Conservation (phyloP, 2,329 filamentous ascomycete genomes). For the Microascus cirrosus region DNA sequence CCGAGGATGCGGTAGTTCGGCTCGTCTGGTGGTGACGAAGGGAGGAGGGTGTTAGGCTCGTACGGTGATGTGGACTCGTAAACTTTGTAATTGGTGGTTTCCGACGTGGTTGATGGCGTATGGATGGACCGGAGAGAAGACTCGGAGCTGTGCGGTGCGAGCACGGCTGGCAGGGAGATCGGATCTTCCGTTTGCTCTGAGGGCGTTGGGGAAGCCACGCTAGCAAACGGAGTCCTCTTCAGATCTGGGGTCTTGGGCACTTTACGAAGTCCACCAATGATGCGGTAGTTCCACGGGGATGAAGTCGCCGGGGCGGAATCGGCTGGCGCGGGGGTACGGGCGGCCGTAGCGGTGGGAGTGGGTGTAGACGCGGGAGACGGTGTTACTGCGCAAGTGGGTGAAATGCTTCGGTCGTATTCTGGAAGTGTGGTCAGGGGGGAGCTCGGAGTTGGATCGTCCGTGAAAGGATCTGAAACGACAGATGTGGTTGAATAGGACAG, state of each 20-base stretch:
- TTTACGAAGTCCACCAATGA: slow-evolving; percentile 44
- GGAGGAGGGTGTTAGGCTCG: slow-evolving; percentile 21
- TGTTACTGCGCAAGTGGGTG: slow-evolving; percentile 21
- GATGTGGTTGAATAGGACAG: slow-evolving; percentile 29
- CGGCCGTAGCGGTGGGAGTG: slow-evolving; percentile 11
- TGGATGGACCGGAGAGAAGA: slow-evolving; percentile 19
- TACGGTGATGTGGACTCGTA: slow-evolving; percentile 33
- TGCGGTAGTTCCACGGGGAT: slow-evolving; percentile 40
- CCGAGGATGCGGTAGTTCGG: slow-evolving; percentile 36
- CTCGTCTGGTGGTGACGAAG: slow-evolving; percentile 22
- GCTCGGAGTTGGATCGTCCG: slow-evolving; percentile 31
- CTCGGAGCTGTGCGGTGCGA: neutral
- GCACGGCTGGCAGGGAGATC: neutral
- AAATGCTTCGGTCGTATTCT: slow-evolving; percentile 24
- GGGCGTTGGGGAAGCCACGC: neutral
- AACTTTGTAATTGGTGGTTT: slow-evolving; percentile 43
- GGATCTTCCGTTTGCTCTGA: neutral
- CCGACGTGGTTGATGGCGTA: slow-evolving; percentile 31
- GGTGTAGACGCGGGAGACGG: slow-evolving; percentile 17
- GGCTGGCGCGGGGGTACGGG: slow-evolving; percentile 7
- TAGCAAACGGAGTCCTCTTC: slow-evolving; percentile 4
- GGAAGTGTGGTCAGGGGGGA: slow-evolving; percentile 36
- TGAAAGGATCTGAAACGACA: slow-evolving; percentile 32
- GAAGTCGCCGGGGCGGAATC: slow-evolving; percentile 10
- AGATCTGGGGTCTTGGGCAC: slow-evolving; percentile 27